These are phyloP conservation scores for Fusarium sacchari DNA, from an alignment of 2,329 filamentous ascomycete species.

Conservation along the genomic window DNA sequence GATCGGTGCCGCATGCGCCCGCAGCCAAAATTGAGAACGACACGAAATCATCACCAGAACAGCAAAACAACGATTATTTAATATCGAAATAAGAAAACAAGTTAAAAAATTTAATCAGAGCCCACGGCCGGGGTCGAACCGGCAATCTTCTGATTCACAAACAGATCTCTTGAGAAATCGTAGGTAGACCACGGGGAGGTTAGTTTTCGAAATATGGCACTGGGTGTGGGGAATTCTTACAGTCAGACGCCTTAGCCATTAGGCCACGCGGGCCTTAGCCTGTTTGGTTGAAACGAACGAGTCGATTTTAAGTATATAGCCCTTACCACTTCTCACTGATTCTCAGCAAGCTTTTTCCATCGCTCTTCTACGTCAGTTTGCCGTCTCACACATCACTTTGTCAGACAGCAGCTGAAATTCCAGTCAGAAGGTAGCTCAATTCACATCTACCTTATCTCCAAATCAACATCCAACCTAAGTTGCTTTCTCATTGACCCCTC, in stretches of 20 bases:
- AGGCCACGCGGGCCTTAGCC: not conserved
- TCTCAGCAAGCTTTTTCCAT: too few relatives aligned
- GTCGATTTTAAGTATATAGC: too few relatives aligned
- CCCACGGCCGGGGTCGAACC: not conserved
- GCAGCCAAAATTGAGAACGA: rapidly evolving
- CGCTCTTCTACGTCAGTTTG: too few relatives aligned
- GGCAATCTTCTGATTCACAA: not conserved
- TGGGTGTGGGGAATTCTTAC: too few relatives aligned
- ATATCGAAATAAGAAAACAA: rapidly evolving
- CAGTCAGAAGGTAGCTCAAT: too few relatives aligned
- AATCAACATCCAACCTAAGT: conserved; percentile 63
- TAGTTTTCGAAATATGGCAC: too few relatives aligned
- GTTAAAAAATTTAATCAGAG: not conserved
- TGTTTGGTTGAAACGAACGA: too few relatives aligned
- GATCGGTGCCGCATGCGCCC: not conserved
- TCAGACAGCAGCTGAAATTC: too few relatives aligned
- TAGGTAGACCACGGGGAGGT: too few relatives aligned
- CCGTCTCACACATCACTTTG: too few relatives aligned
- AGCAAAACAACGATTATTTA: rapidly evolving
- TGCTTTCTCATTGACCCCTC: conserved; percentile 88
- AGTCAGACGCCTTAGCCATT: not conserved
- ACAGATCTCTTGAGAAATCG: too few relatives aligned
- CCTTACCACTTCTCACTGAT: too few relatives aligned
- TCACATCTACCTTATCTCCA: conserved; percentile 14
- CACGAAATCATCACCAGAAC: not conserved